Base-by-base conservation (phyloP, 2,329 filamentous ascomycete genomes). In the Stagonosporopsis rhizophila region DNA sequence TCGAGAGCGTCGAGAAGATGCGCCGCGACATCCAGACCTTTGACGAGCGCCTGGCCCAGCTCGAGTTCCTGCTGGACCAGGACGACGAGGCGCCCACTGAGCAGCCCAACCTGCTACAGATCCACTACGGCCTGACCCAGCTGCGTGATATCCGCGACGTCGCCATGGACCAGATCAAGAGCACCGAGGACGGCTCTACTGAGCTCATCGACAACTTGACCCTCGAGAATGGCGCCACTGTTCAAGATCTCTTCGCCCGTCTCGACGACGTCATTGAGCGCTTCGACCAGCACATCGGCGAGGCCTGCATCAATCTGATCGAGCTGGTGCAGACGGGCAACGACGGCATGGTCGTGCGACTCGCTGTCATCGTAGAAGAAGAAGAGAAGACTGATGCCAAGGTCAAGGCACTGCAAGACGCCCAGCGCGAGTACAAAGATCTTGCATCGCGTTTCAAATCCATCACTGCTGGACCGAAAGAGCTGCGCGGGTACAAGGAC, bases 331-430 rank as follows among this genome's bases (percentile, higher is more conserved):
- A 95, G 67, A 85, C 88, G 37, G 93, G 93, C 59, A 96, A 97
- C 72, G 89, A 91, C 63, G 89, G 91, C 32, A 83, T 98, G 70
- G 91, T 99, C 12, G 95, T 98, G 42, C 87, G 95, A 40, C 85
- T 99, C 61, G 95, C 94, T 9, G 84, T 98, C 58, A 88, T 99
- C 52, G 93, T 99, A 61, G 90, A 96, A 73, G 92, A 93, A 28
- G 95, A 99, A 76, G 95, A 99, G 81, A 95, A 93, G 82, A 96
- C 93, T 70, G 95, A 99, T 75, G 90, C 91, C 77, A 90, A 93
- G 64, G 92, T 96, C 23, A 84, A 90, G 71, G 95, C 95, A 2
- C 81, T 99, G 61, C 93, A 97, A 73, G 94, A 98, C 68, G 96
- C 95, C 0, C 88, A 98, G 74, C 92, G 91, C 70, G 94, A 98